Evolutionary conservation across 805 yeast genomes (phyloP), one percentile per base, ranked within the genome.

Genomic region (Pichia sporocuriosa): DNA sequence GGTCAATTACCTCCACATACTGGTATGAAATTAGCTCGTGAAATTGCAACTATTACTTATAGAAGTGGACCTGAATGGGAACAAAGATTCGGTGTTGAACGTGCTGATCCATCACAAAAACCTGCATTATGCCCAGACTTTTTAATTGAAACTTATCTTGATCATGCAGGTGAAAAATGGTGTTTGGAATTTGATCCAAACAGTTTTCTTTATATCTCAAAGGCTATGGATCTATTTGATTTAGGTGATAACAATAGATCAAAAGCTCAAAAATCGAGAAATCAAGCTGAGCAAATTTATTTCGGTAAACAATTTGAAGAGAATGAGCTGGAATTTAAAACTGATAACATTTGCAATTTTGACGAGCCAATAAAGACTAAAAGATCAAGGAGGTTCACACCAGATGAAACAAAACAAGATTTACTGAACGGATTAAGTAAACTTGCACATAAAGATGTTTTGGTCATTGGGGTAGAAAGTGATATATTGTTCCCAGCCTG

Each of bases 41-140:
- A 87, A 60, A 86, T 89, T 37, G 96, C 96, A 25, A 89, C 97
- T 0, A 85, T 89, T 42, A 87, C 96, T 0, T 89, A 89, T 61
- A 70, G 97, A 51, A 85, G 95, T 1, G 97, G 97, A 3, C 97
- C 97, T 2, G 97, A 89, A 62, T 89, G 97, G 97, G 97, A 89
- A 60, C 77, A 79, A 47, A 67, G 97, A 45, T 89, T 89, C 59
- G 96, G 96, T 4, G 76, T 94, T 42, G 86, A 83, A 52, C 69
- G 97, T 46, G 82, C 94, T 0, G 88, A 86, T 56, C 90, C 87
- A 16, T 66, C 77, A 1, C 70, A 69, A 46, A 75, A 82, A 12
- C 96, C 96, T 3, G 95, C 95, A 0, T 67, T 89, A 25, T 89
- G 97, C 60, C 95, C 97, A 0, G 97, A 89, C 57, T 89, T 87